Base-by-base conservation (phyloP, 1,284 basidiomycete species). In the Boletus smithii region DNA sequence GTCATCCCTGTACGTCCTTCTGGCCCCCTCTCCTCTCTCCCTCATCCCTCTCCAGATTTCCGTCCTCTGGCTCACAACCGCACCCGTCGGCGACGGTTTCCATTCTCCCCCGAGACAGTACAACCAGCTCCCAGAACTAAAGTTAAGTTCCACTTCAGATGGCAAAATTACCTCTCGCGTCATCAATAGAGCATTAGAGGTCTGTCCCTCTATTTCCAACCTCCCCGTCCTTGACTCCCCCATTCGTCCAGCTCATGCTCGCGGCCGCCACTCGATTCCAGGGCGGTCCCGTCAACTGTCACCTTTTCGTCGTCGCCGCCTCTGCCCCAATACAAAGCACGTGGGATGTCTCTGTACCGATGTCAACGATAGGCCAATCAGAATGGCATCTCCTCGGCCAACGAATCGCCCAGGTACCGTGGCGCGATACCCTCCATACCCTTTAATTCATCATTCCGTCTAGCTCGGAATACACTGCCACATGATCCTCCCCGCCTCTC, bases 381-480 rank as follows among this genome's bases (percentile, higher is more conserved):
- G 65, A 67, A 51, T 70, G 77, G 78, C 60, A 66, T 40, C 56
- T 60, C 16, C 64, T 80, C 22, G 70, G 72, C 13, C 66, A 73
- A 42, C 72, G 69, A 50, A 60, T 81, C 40, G 67, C 68, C 41
- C 72, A 77, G 71, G 80, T 81, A 63, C 51, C 52, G 26, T 56
- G 22, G 32, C 46, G 44, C 23, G 45, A 48, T 46, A 36, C 26
- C 42, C 44, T 26, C 29, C 40, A 7, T 46, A 31, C 33, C 44
- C 33, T 42, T 42, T 31, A 42, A 41, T 53, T 62, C 48, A 65
- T 48, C 49, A 34, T 39, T 41, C 42, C 40, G 5, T 47, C 30
- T 53, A 85, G 82, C 70, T 73, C 46, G 65, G 74, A 37, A 77
- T 83, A 38, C 73, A 76, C 47, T 76, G 78, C 51, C 82, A 84